Conservation (phyloP, 2,329 filamentous ascomycete genomes). For the Scleromitrula shiraiana region DNA sequence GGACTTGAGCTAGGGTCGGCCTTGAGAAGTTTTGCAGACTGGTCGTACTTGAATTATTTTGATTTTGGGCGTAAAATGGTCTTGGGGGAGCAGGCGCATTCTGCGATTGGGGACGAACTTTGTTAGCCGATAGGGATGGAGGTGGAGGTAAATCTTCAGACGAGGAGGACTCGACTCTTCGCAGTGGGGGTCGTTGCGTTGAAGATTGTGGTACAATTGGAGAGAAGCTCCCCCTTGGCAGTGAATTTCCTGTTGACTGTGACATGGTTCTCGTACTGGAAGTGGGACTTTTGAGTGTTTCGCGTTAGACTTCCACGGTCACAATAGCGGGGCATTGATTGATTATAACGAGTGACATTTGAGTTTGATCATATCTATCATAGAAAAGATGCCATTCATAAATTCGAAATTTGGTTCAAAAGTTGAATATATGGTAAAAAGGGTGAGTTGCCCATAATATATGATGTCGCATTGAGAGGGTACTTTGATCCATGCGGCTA, state of each 20-base stretch:
- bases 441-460: neutral
- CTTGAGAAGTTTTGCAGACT: slow-evolving; percentile 50
- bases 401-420: neutral
- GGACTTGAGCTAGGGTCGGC: slow-evolving; percentile 32
- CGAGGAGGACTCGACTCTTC: slow-evolving; percentile 39
- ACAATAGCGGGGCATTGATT: slow-evolving; percentile 10
- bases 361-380: slow-evolving; percentile 4
- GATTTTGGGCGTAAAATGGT: slow-evolving; percentile 42
- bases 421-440: neutral
- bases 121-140: slow-evolving; percentile 28
- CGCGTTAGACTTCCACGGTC: slow-evolving; percentile 8
- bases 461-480: neutral
- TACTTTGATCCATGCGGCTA: slow-evolving; percentile 1
- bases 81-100: slow-evolving; percentile 31
- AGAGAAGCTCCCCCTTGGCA: slow-evolving; percentile 28
- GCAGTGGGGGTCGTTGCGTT: slow-evolving; percentile 32
- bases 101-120: slow-evolving; percentile 39
- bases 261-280: slow-evolving; percentile 16
- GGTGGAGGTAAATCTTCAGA: slow-evolving; percentile 33
- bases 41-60: slow-evolving; percentile 40
- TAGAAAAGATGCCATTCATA: neutral
- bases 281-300: slow-evolving; percentile 9
- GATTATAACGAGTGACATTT: slow-evolving; percentile 6
- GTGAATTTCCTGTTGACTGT: slow-evolving; percentile 19
- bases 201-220: slow-evolving; percentile 26